phyloP scores from a whole-genome alignment of 495 filamentous ascomycete genomes.

The Talaromyces stipitatus region DNA sequence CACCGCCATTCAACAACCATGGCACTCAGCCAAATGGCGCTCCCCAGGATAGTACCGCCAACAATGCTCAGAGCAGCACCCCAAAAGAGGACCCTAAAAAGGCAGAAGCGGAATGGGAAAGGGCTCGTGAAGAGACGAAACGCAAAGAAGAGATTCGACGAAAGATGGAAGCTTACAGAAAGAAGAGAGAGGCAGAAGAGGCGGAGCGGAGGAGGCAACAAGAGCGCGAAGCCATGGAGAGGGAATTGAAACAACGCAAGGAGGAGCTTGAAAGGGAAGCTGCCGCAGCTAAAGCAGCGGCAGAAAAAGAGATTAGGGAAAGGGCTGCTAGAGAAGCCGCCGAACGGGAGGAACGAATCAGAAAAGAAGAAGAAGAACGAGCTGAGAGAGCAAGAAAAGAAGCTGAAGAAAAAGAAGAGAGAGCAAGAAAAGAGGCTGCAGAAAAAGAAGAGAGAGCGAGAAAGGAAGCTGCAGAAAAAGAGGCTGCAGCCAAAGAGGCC shows the following conservation, averaged over 20 bases:
- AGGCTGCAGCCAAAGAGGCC: slow-evolving; percentile 32
- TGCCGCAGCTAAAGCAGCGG: slow-evolving; percentile 35
- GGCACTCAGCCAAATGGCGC: background rate
- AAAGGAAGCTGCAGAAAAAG: slow-evolving; percentile 26
- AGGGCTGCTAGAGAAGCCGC: slow-evolving; percentile 27
- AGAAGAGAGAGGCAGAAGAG: slow-evolving; percentile 37
- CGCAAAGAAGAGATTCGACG: slow-evolving; percentile 41
- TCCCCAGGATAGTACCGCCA: background rate
- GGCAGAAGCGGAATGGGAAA: slow-evolving; percentile 6
- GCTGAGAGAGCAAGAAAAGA: slow-evolving; percentile 23
- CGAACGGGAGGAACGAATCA: slow-evolving; percentile 12
- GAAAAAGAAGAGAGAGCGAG: slow-evolving; percentile 23
- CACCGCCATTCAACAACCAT: background rate
- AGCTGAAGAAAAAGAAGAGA: slow-evolving; percentile 22
- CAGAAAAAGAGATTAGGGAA: slow-evolving; percentile 38
- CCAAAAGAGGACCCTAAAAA: slow-evolving; percentile 14
- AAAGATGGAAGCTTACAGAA: slow-evolving; percentile 59
- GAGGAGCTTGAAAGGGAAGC: slow-evolving; percentile 43
- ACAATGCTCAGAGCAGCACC: slow-evolving; percentile 15
- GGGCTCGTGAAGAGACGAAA: slow-evolving; percentile 14
- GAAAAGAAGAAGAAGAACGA: slow-evolving; percentile 17
- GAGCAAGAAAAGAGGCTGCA: slow-evolving; percentile 21
- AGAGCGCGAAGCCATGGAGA: slow-evolving; percentile 44
- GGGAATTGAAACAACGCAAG: slow-evolving; percentile 38
- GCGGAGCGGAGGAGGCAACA: slow-evolving; percentile 37